Conservation (phyloP, 1,284 basidiomycete species). For the Boletus semigastroideus region DNA sequence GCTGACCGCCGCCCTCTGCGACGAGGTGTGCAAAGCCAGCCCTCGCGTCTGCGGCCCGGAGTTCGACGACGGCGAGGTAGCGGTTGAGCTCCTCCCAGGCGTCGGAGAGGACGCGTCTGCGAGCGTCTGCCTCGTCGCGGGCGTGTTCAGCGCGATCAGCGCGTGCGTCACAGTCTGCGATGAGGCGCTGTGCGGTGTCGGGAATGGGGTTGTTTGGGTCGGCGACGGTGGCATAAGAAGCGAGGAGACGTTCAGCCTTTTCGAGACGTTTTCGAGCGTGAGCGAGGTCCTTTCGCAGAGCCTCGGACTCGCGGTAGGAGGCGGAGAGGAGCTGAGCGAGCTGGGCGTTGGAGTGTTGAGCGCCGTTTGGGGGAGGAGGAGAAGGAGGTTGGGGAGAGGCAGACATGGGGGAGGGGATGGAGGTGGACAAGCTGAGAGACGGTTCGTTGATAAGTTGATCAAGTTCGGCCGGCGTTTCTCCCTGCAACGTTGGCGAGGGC, state of each 20-base stretch:
- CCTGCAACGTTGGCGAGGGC: conserved; percentile 34
- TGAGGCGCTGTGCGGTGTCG: conserved; percentile 34
- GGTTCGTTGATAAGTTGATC: background rate
- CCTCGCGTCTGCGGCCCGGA: conserved; percentile 50
- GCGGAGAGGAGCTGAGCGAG: conserved; percentile 57
- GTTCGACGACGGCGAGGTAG: conserved; percentile 47
- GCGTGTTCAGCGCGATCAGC: conserved; percentile 43
- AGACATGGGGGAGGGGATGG: conserved; percentile 13
- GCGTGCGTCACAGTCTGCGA: conserved; percentile 49
- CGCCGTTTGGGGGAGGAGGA: conserved; percentile 18
- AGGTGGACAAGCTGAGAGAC: conserved; percentile 20
- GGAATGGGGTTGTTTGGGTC: conserved; percentile 27
- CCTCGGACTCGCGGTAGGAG: conserved; percentile 51
- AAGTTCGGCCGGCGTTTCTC: conserved; percentile 29
- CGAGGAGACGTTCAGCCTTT: conserved; percentile 53
- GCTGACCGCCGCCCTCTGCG: conserved; percentile 42
- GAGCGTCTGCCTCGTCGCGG: conserved; percentile 56
- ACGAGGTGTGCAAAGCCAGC: conserved; percentile 48
- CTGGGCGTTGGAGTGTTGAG: conserved; percentile 41
- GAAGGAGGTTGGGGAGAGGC: conserved; percentile 21
- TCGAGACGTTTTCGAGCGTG: conserved; percentile 45
- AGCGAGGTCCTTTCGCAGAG: conserved; percentile 49
- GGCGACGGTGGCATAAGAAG: background rate
- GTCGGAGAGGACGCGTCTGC: conserved; percentile 47
- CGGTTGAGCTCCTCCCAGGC: conserved; percentile 55